These are phyloP conservation scores for Plectosphaerella sp. DNA, from an alignment of 2,329 filamentous ascomycete genomes.

Conservation along the genomic window DNA sequence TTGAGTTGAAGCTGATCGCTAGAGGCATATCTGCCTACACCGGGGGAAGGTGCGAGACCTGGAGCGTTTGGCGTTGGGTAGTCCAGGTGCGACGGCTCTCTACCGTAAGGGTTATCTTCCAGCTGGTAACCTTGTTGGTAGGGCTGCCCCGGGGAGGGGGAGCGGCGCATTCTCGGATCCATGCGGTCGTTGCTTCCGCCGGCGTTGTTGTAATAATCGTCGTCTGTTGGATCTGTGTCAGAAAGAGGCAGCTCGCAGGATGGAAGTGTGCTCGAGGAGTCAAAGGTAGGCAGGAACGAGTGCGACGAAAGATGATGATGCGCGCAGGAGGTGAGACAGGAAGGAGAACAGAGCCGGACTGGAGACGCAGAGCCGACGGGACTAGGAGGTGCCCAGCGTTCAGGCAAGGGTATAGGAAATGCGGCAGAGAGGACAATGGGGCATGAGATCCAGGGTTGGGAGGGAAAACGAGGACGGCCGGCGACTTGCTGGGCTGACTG, in stretches of 20 bases:
- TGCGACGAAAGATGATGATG: slow-evolving; percentile 4
- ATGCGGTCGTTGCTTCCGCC: slow-evolving; percentile 35
- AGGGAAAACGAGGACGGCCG: slow-evolving; percentile 12
- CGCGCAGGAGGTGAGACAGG: slow-evolving; percentile 1
- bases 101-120: slow-evolving; percentile 68
- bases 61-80: slow-evolving; percentile 43
- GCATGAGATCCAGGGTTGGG: neutral
- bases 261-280: neutral
- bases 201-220: slow-evolving; percentile 50
- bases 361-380: neutral
- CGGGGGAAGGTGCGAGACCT: slow-evolving; percentile 43
- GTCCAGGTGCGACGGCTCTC: slow-evolving; percentile 51
- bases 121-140: slow-evolving; percentile 74
- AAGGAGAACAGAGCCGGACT: slow-evolving; percentile 2
- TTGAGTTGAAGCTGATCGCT: slow-evolving; percentile 79
- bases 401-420: no score
- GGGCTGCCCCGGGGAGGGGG: slow-evolving; percentile 74
- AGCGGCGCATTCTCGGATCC: slow-evolving; percentile 54
- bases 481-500: slow-evolving; percentile 8
- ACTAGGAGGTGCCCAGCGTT: no score
- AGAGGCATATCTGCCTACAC: slow-evolving; percentile 44
- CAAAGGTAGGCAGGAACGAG: slow-evolving; percentile 1
- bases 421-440: slow-evolving; percentile 4
- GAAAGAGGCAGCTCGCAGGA: slow-evolving; percentile 13
- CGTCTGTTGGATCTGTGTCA: slow-evolving; percentile 34